phyloP scores from a whole-genome alignment of 2,329 filamentous ascomycete genomes.

The Parastagonospora nodorum region DNA sequence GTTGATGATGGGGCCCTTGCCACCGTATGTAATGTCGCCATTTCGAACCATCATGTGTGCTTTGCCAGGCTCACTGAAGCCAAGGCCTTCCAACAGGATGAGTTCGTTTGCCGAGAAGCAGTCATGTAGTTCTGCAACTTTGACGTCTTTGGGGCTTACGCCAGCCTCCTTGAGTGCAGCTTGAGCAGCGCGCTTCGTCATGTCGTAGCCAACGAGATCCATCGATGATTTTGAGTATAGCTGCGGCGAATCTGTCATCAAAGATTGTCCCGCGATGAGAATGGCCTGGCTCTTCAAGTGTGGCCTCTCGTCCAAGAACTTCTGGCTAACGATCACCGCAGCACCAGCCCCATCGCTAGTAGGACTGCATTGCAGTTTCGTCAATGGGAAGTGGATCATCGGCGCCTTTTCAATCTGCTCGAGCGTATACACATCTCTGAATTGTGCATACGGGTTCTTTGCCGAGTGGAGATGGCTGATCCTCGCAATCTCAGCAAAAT shows the following conservation, averaged over 20 bases:
- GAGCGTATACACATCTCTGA: conserved; percentile 84
- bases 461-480: conserved; percentile 89
- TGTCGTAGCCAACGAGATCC: conserved; percentile 86
- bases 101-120: conserved; percentile 97
- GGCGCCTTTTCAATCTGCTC: conserved; percentile 78
- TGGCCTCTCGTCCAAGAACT: conserved; percentile 81
- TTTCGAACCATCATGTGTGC: conserved; percentile 86
- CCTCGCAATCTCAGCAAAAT: conserved; percentile 92
- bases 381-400: conserved; percentile 82
- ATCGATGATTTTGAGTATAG: conserved; percentile 81
- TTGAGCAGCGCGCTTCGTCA: conserved; percentile 73
- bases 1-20: conserved; percentile 76
- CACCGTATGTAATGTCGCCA: conserved; percentile 90
- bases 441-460: conserved; percentile 93
- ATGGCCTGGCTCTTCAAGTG: conserved; percentile 81
- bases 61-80: conserved; percentile 75
- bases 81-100: conserved; percentile 82
- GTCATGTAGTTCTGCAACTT: conserved; percentile 91
- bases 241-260: conserved; percentile 79
- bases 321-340: conserved; percentile 84
- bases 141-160: conserved; percentile 68
- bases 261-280: conserved; percentile 80
- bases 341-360: conserved; percentile 91
- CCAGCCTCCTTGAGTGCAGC: conserved; percentile 74
- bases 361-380: conserved; percentile 94